A percentile compares a stretch with the other conserved stretches of the same genome.
phyloP scores from a whole-genome alignment of 805 yeast genomes.

The Sporopachydermia lactativora region DNA sequence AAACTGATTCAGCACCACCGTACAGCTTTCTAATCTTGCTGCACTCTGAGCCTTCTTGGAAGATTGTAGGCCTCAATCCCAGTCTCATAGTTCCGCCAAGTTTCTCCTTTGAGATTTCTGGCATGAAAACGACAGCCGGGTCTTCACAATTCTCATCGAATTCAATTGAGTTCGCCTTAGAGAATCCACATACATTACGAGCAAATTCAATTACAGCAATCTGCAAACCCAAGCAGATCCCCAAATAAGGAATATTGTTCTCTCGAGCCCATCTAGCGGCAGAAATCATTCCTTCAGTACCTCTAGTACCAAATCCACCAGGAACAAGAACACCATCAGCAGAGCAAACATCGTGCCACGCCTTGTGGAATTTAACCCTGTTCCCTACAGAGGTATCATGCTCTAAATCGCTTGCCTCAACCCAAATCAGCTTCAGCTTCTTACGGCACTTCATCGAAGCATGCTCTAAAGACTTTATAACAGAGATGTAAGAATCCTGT shows the following conservation, averaged over 20 bases:
- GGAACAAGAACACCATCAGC: slow-evolving; percentile 97
- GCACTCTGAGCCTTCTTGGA: slow-evolving; percentile 53
- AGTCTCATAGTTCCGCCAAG: slow-evolving; percentile 99
- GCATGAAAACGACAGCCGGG: slow-evolving; percentile 90
- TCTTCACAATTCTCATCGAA: slow-evolving; percentile 51
- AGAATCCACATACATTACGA: slow-evolving; percentile 59
- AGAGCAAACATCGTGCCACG: slow-evolving; percentile 86
- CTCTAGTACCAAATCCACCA: slow-evolving; percentile 96
- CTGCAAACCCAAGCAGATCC: slow-evolving; percentile 96
- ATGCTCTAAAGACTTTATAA: slow-evolving; percentile 91
- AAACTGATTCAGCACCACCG: slow-evolving; percentile 52
- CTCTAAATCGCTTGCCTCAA: slow-evolving; percentile 86
- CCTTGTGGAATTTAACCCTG: slow-evolving; percentile 76
- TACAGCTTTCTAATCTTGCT: slow-evolving; percentile 65
- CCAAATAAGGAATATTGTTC: slow-evolving; percentile 84
- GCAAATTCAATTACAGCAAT: slow-evolving; percentile 91
- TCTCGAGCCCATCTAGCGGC: slow-evolving; percentile 99
- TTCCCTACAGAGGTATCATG: slow-evolving; percentile 45
- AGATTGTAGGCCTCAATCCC: slow-evolving; percentile 83
- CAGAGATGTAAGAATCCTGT: slow-evolving; percentile 90
- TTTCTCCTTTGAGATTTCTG: slow-evolving; percentile 89
- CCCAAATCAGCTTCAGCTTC: slow-evolving; percentile 85
- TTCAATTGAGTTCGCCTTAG: slow-evolving; percentile 69
- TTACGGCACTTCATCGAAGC: slow-evolving; percentile 82
- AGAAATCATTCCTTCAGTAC: slow-evolving; percentile 94